Percentiles rank a stretch among this genome's conserved stretches.
phyloP scores from a whole-genome alignment of 345 rosid genomes.

The sweet orange (Citrus sinensis) region DVS_A1.0 CM039162.1:7944501-7945000 shows the following conservation, averaged over 20 bases:
- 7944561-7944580: slow-evolving; percentile 8
- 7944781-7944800: background rate
- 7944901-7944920: slow-evolving; percentile 78
- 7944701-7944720: slow-evolving; percentile 80
- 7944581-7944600: background rate
- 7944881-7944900: slow-evolving; percentile 69
- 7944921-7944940: slow-evolving; percentile 93
- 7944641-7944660: slow-evolving; percentile 96
- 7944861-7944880: slow-evolving; percentile 70
- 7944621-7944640: slow-evolving; percentile 99
- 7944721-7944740: slow-evolving; percentile 58
- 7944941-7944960: slow-evolving; percentile 85
- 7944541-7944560: slow-evolving; percentile 13
- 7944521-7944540: slow-evolving; percentile 71
- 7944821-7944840: background rate
- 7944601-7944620: background rate
- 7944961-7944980: background rate
- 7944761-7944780: background rate
- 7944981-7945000: background rate
- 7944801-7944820: background rate
- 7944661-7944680: slow-evolving; percentile 95
- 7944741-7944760: slow-evolving; percentile 85
- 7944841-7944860: slow-evolving; percentile 62
- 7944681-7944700: slow-evolving; percentile 92
- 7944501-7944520: slow-evolving; percentile 91